Base-by-base conservation (phyloP, 257 asterid genomes). In the Solanum acaule region DNA sequence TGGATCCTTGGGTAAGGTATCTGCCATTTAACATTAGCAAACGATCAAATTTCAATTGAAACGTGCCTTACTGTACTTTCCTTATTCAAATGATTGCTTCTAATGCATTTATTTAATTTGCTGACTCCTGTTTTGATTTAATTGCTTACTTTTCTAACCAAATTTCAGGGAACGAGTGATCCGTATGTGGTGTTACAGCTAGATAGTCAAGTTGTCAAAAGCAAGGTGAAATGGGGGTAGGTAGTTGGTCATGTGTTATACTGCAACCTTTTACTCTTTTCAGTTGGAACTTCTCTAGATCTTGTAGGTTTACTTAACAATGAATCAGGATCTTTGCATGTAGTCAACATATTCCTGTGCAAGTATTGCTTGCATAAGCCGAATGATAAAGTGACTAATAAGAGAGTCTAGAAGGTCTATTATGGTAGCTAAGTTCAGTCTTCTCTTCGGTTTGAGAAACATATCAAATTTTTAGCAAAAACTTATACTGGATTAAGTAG, bases 181-280 rank as follows among this genome's bases (percentile, higher is more conserved):
- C 99, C 99, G 44, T 97, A 97, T 88, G 98, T 95, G 86, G 93
- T 97, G 88, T 75, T 95, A 90, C 95, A 96, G 88, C 90, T 97
- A 93, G 95, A 96, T 78, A 87, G 94, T 91, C 98, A 95, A 93
- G 93, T 89, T 84, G 94, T 90, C 89, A 96, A 94, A 92, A 97
- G 98, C 96, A 94, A 95, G 90, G 93, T 94, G 67, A 97, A 95
- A 89, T 97, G 99, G 99, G 99, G 98, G 99, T 97, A 94, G 92
- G 97, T 90, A 88, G 85, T 29, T 81, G 40, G 27, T 81, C 40
- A 9, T 81, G 27, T 46, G 67, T 81, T 81, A 2, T 8, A 29
- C 65, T 79, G 37, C 38, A 42, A 25, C 44, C 42, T 14, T 79
- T 15, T 14, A 13, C 2, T 25, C 65, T 79, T 44, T 79, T 15